Evolutionary conservation across 192 early-diverging fungal species (phyloP).

Genomic region (Podila horticola): DNA sequence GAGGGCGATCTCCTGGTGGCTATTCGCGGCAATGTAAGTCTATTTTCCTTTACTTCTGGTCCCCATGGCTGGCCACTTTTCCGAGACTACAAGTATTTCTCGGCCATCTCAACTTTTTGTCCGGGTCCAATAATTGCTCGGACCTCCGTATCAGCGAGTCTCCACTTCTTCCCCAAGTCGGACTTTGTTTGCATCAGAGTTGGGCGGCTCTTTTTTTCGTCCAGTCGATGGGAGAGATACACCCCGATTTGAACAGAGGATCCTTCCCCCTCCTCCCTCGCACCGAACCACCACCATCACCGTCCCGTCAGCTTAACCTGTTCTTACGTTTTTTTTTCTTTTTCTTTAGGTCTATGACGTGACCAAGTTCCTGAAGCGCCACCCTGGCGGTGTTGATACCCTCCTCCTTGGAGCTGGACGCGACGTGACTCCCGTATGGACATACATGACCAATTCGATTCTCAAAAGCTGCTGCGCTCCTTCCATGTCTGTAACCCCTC

Average conservation of each 20-base stretch:
- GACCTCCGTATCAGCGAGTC: neutral
- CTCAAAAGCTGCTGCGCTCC: neutral
- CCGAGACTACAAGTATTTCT: neutral
- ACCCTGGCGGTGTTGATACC: constrained; percentile 60
- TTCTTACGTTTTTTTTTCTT: neutral
- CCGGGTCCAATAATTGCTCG: neutral
- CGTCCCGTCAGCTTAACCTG: neutral
- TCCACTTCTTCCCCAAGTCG: neutral
- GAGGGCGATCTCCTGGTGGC: constrained; percentile 49
- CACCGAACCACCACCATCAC: no score
- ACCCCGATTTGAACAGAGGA: no score
- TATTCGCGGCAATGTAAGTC: constrained; percentile 55
- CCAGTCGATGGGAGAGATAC: neutral
- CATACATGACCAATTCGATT: neutral
- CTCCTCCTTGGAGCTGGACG: constrained; percentile 57
- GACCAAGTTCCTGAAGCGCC: constrained; percentile 57
- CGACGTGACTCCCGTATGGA: constrained; percentile 64
- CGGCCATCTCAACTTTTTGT: neutral
- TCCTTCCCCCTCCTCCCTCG: no score
- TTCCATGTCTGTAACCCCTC: neutral
- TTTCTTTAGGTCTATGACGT: constrained; percentile 58
- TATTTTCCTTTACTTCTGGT: neutral
- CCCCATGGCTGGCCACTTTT: neutral
- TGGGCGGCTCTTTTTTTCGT: neutral
- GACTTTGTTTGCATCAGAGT: constrained; percentile 1